phyloP scores from a whole-genome alignment of 768 basidiomycete genomes.

The Piloderma croceum region DNA sequence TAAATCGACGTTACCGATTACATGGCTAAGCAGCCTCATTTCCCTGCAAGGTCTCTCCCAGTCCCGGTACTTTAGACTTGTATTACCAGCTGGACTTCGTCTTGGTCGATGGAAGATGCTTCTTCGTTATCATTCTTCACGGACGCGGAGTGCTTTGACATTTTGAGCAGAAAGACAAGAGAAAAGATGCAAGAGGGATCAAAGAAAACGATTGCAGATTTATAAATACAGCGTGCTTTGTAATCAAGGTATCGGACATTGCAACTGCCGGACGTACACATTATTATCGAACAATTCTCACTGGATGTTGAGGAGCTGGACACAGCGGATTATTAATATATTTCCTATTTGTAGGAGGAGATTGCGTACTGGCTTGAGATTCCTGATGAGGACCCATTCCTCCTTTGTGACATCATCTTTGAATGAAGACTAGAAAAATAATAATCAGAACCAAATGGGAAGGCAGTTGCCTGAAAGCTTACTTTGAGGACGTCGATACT shows the following conservation, averaged over 20 bases:
- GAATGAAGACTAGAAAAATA: conserved; percentile 59
- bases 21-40: conserved; percentile 24
- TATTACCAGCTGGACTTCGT: conserved; percentile 57
- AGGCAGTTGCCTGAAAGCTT: conserved; percentile 5
- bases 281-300: conserved; percentile 12
- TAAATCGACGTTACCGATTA: conserved; percentile 69
- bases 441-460: conserved; percentile 1
- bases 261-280: too few relatives aligned
- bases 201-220: too few relatives aligned
- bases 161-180: too few relatives aligned
- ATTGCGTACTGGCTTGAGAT: conserved; percentile 65
- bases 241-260: too few relatives aligned
- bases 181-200: too few relatives aligned
- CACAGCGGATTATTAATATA: background rate
- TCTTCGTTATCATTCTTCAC: background rate
- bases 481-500: conserved; percentile 97
- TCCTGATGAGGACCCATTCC: conserved; percentile 91
- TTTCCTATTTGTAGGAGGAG: background rate
- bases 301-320: conserved; percentile 34
- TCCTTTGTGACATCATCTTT: conserved; percentile 84
- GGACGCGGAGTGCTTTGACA: too few relatives aligned
- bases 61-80: conserved; percentile 16
- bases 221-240: too few relatives aligned
- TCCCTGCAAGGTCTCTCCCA: conserved; percentile 27
- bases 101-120: conserved; percentile 27